Base-by-base conservation (phyloP, 2,329 filamentous ascomycete genomes). In the Metarhizium album region DNA sequence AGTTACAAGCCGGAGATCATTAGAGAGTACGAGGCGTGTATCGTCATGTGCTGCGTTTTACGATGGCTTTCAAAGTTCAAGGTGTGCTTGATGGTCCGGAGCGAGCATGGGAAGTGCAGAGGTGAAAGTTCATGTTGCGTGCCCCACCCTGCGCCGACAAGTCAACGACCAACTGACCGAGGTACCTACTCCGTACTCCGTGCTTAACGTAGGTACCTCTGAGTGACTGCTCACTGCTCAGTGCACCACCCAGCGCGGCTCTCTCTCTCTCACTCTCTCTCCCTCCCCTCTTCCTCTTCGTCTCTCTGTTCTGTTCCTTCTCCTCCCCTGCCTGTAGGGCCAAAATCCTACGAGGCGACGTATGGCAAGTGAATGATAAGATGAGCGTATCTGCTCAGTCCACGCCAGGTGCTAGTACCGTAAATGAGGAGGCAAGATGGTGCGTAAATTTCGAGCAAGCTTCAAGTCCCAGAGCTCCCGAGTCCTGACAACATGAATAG, bases 401-500 rank as follows among this genome's bases (percentile, higher is more conserved):
- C 43, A 42, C 53, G 16, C 35, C 50, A 16, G 38, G 20, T 33
- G 46, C 51, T 37, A 46, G 42, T 47, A 42, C 50, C 20, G 52
- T 52, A 49, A 55, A 53, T 53, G 62, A 69, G 52, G 56, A 59
- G 35, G 59, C 57, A 53, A 63, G 68, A 66, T 71, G 65, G 67
- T 69, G 54, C 53, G 60, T 50, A 33, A 20, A 27, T 42, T 9
- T 16, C 14, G 24, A 18, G 14, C 29, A 38, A 9, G 14, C 37
- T n/a, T 6, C 9, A n/a, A n/a, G 24, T 45, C 5, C 16, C 27
- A 5, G 29, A 43, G 3, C 20, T 14, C 27, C 18, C 16, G 16
- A n/a, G 33, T 14, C 5, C 50, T 54, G 37, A 54, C 27, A 37
- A 18, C 23, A 13, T 24, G 7, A 53, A 50, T 56, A 94, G 90